Base-by-base conservation (phyloP, 331 rosid genomes). In the Malus hybrid region DNA sequence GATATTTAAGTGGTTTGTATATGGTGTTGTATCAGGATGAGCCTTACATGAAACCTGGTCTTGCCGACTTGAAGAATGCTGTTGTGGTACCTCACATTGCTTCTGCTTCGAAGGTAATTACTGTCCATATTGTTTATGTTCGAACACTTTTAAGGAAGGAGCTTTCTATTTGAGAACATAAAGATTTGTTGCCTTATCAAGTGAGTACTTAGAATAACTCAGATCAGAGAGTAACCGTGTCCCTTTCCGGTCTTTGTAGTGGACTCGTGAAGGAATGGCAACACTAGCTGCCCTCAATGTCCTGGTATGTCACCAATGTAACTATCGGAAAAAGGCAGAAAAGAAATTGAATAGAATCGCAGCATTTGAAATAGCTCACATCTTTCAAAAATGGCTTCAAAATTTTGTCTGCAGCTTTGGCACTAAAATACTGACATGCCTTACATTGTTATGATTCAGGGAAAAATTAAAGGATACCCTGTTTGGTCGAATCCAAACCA, bases 191-290 rank as follows among this genome's bases (percentile, higher is more conserved):
- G 1, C 20, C 57, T 13, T 34, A 74, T 74, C 71, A 75, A 20
- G 46, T 19, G 44, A 11, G 57, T 11, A 75, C 36, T 48, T 77
- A 69, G n/a, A 15, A 57, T 77, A 46, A 62, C 31, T 42, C 44
- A 14, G 52, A 46, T 31, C 31, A 39, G 27, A 1, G 32, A 55
- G 50, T 62, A 71, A 77, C 54, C 14, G 32, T 31, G 54, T 19
- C 28, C 28, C 67, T 34, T 81, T 13, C 33, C 22, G 62, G 42
- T 86, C 22, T 71, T 44, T 81, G 87, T 67, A 95, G 99, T 95
- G 99, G 99, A 95, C 99, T 77, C 97, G 99, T 59, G 99, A 92
- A 85, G 99, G 99, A 86, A 95, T 95, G 99, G 94, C 94, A 24
- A 87, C 94, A 56, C 64, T 95, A 69, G 97, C 99, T 73, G 99